phyloP scores from a whole-genome alignment of 192 early-diverging fungal genomes.

The Backusella westeae region DNA sequence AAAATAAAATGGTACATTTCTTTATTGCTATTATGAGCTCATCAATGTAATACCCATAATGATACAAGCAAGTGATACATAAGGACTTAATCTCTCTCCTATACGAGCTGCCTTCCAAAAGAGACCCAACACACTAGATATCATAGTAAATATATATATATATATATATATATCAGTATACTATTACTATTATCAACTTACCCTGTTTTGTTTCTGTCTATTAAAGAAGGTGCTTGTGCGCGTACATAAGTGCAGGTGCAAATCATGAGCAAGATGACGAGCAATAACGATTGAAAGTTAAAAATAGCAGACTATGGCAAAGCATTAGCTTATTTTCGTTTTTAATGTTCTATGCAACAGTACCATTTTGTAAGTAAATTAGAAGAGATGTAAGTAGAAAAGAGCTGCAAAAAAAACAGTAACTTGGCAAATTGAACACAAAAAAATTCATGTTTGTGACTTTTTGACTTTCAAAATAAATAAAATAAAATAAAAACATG shows the following conservation, averaged over 20 bases:
- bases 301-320: constrained; percentile 86
- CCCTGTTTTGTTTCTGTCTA: constrained; percentile 90
- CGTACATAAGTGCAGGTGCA: constrained; percentile 97
- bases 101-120: constrained; percentile 97
- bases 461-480: background rate
- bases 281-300: constrained; percentile 89
- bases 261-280: constrained; percentile 89
- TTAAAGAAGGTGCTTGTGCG: constrained; percentile 80
- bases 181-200: constrained; percentile 14
- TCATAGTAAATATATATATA: too few species aligned
- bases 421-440: background rate
- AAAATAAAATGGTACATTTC: constrained; percentile 17
- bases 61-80: constrained; percentile 88
- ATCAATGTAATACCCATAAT: constrained; percentile 77
- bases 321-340: background rate
- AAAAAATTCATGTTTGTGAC: background rate
- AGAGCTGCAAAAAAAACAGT: background rate
- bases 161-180: too few species aligned
- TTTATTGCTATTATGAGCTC: constrained; percentile 32
- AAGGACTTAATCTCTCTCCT: constrained; percentile 93
- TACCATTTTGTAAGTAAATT: background rate
- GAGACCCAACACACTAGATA: constrained; percentile 69
- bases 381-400: background rate
- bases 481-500: background rate
- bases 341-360: background rate